Base-by-base conservation (phyloP, 1,139 yeast species). In the Sugiyamaella japonica region DNA sequence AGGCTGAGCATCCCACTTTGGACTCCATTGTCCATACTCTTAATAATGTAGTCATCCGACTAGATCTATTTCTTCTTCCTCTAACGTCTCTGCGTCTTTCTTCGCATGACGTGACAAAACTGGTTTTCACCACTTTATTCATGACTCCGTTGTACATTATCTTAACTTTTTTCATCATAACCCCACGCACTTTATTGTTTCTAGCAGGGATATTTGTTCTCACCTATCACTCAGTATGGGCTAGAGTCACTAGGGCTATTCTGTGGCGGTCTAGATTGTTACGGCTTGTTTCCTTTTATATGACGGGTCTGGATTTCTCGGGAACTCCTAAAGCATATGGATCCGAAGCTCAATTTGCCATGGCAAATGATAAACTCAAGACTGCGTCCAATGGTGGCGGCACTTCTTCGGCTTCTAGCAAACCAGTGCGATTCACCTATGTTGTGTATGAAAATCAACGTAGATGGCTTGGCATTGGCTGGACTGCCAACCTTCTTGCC, bases 391-490 rank as follows among this genome's bases (percentile, higher is more conserved):
- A 20, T 28, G 61, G 56, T 29, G 7, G 34, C n/a, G 25, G 36
- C 3, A 7, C 8, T 8, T 12, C 38, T 7, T 13, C 38, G 3
- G 38, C 16, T 3, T 79, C 77, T 54, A 36, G 15, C 17, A 83
- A 82, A 60, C 89, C 96, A 3, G 91, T 88, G 25, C 76, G 91
- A 58, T 93, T 91, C 69, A 89, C 97, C 6, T 93, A 89, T 70
- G 97, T 89, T 2, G 77, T 93, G n/a, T 90, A 85, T 71, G 99
- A 93, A 70, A 93, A 93, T 70, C 99, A 93, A 73, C 83, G 99
- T 66, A 84, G 95, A 64, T 93, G 99, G 99, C 77, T 93, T 46
- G 99, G 98, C 9, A 89, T 93, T 64, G 99, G 99, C 10, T 93
- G 99, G 99, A 91, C 99, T 0, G 78, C 95, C 7, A 90, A 90